Base-by-base conservation (phyloP, 768 basidiomycete genomes). In the Russula foetens region DNA sequence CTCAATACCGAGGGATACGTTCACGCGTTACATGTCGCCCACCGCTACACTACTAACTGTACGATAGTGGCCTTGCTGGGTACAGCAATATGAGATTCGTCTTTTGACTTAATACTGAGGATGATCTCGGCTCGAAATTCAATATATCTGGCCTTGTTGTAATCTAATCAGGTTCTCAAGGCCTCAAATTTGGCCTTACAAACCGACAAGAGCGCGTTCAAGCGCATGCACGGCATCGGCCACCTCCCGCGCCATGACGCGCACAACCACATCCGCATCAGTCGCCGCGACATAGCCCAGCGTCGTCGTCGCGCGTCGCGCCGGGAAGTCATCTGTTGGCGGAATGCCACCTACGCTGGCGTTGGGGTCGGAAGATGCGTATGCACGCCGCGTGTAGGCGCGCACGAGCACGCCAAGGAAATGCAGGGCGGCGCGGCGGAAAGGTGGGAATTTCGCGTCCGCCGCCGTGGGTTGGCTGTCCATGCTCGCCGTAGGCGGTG, bases 351-450 rank as follows among this genome's bases (percentile, higher is more conserved):
- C 28, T 11, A 12, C 7, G 4, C 50, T 38, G n/a, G 15, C 23
- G 19, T 19, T 35, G 2, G 43, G 21, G 7, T 31, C 14, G n/a
- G 60, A 50, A 14, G 31, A 38, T 5, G 26, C 15, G 60, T 87
- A 82, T 12, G 77, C 67, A 9, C 79, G 74, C n/a, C 72, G 72
- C 0, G 78, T 83, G 19, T 77, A 75, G 44, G 85, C 79, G n/a
- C 80, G 78, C n/a, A 92, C 71, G 33, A 93, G 75, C 9, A 86
- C 68, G 0, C 84, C 77, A 45, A 96, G 76, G 69, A 97, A 87
- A 66, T 94, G 85, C n/a, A 97, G 69, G 0, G 90, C 92, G 1
- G 91, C 86, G 44, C 96, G 86, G 33, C 95, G 82, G 4, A 98
- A 75, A 1, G 90, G 80, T 1, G 95, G 90, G 50, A 90, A 78